phyloP scores from a whole-genome alignment of 2,329 filamentous ascomycete genomes.

The Colletotrichum salicis region DNA sequence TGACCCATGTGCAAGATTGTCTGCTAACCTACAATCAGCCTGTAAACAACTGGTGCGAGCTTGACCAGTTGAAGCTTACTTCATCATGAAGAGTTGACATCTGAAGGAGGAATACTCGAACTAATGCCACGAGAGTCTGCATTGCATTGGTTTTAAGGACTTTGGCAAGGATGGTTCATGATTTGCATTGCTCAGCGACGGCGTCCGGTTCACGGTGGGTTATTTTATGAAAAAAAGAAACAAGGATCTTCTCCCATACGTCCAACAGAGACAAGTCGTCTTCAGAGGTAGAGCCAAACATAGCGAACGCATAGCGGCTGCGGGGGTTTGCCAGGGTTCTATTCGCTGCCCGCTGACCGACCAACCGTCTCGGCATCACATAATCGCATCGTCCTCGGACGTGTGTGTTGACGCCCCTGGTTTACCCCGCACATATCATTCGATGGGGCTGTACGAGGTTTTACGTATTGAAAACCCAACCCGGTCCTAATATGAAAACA shows the following conservation, averaged over 20 bases:
- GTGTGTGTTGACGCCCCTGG: conserved; percentile 18
- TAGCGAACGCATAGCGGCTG: neutral
- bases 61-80: conserved; percentile 45
- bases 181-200: conserved; percentile 40
- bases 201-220: conserved; percentile 34
- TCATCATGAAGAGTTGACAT: neutral
- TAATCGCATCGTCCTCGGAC: conserved; percentile 17
- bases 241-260: neutral
- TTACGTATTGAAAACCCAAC: conserved; percentile 22
- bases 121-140: neutral
- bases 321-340: neutral
- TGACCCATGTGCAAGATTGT: neutral
- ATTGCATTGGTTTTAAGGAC: conserved; percentile 7
- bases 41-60: conserved; percentile 75
- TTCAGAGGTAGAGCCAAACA: conserved; percentile 8
- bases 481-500: conserved; percentile 13
- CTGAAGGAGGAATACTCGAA: neutral
- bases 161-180: neutral
- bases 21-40: conserved; percentile 53
- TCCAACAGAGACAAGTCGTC: conserved; percentile 2
- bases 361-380: neutral
- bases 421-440: conserved; percentile 29
- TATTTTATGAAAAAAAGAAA: conserved; percentile 22
- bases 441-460: conserved; percentile 20
- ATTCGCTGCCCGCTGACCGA: conserved; percentile 3